These are phyloP conservation scores for Discostella pseudostelligera DNA, from an alignment of 108 stramenopile genomes.

Conservation along the genomic window DNA sequence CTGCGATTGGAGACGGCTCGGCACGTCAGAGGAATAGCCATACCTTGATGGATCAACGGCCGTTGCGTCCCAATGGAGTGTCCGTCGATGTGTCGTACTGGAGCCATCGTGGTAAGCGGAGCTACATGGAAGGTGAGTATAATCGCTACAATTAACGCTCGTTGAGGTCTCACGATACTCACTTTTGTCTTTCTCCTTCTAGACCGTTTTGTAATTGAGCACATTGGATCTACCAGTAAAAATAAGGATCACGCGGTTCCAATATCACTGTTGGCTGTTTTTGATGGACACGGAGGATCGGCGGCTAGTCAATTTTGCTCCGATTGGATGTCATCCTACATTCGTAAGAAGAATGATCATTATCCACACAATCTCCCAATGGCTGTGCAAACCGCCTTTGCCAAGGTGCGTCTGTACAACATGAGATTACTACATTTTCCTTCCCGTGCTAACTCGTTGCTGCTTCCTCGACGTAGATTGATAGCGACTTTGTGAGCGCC, in stretches of 20 bases:
- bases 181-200: background rate
- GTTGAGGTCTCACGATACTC: background rate
- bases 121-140: constrained; percentile 87
- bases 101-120: constrained; percentile 75
- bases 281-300: constrained; percentile 96
- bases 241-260: constrained; percentile 50
- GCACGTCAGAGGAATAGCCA: constrained; percentile 56
- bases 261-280: constrained; percentile 77
- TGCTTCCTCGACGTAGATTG: constrained; percentile 36
- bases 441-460: constrained; percentile 4
- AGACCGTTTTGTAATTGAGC: constrained; percentile 75
- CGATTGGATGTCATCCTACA: constrained; percentile 78
- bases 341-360: constrained; percentile 64
- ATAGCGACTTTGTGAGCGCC: constrained; percentile 79
- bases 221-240: constrained; percentile 64
- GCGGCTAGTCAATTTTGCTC: constrained; percentile 89
- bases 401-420: constrained; percentile 16
- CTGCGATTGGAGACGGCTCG: constrained; percentile 76
- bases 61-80: constrained; percentile 67
- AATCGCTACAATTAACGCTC: constrained; percentile 8
- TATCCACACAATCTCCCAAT: constrained; percentile 69
- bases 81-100: constrained; percentile 78
- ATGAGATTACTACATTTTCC: background rate
- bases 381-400: constrained; percentile 79
- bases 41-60: constrained; percentile 65